These are phyloP conservation scores for Luvunga scandens DNA, from an alignment of 345 rosid species.

Conservation along the genomic window DNA sequence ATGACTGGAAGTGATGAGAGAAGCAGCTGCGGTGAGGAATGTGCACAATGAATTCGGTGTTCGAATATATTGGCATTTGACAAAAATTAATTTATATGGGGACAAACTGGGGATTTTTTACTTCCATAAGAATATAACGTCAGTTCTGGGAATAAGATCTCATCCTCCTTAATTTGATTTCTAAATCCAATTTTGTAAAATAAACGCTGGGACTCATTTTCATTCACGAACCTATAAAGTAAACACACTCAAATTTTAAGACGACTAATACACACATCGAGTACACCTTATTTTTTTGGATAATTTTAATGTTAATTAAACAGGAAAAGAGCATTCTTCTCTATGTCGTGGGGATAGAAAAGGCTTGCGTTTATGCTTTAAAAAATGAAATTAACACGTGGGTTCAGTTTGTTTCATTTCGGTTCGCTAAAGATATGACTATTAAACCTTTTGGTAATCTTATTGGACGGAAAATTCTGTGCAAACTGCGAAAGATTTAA, in stretches of 20 bases:
- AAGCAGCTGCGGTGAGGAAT: too few species aligned
- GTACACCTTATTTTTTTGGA: background rate
- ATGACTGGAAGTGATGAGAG: too few species aligned
- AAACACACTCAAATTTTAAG: background rate
- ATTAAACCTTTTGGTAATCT: background rate
- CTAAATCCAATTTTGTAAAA: too few species aligned
- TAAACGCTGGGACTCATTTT: too few species aligned
- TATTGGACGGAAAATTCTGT: background rate
- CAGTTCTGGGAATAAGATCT: rapidly evolving
- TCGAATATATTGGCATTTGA: too few species aligned
- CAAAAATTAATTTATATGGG: too few species aligned
- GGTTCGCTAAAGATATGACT: background rate
- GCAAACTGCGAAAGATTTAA: background rate
- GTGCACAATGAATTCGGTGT: too few species aligned
- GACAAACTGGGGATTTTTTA: too few species aligned
- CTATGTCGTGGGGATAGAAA: background rate
- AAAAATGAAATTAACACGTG: background rate
- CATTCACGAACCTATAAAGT: too few species aligned
- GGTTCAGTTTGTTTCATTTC: background rate
- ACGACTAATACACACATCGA: background rate
- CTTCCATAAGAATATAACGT: too few species aligned
- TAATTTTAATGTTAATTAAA: background rate
- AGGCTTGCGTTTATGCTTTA: background rate
- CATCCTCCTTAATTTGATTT: too few species aligned
- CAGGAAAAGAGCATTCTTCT: background rate